These are phyloP conservation scores for Guyanaporus albipodus DNA, from an alignment of 768 basidiomycete species.

Conservation along the genomic window DNA sequence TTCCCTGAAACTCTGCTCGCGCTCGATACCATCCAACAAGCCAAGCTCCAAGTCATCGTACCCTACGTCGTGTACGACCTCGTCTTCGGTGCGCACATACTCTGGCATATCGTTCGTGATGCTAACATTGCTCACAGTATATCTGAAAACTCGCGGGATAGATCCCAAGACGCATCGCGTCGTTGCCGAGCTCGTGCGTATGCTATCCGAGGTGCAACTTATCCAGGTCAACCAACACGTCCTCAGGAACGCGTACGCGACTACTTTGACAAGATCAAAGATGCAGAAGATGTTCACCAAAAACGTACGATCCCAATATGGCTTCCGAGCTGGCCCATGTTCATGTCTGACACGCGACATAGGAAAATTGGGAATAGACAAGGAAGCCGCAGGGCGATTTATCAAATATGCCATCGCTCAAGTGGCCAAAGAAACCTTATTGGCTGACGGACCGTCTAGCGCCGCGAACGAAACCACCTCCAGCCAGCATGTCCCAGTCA, in stretches of 20 bases:
- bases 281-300: slow-evolving; percentile 63
- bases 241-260: slow-evolving; percentile 65
- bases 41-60: slow-evolving; percentile 72
- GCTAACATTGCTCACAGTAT: slow-evolving; percentile 45
- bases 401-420: slow-evolving; percentile 80
- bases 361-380: slow-evolving; percentile 59
- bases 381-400: slow-evolving; percentile 74
- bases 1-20: slow-evolving; percentile 62
- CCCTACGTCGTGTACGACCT: slow-evolving; percentile 86
- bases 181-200: slow-evolving; percentile 48
- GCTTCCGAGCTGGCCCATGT: background rate
- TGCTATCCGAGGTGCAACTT: background rate
- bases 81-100: slow-evolving; percentile 59
- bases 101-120: background rate
- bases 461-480: slow-evolving; percentile 11
- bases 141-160: slow-evolving; percentile 74
- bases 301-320: slow-evolving; percentile 28
- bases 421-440: slow-evolving; percentile 37
- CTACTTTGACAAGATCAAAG: slow-evolving; percentile 81
- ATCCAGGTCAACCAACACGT: background rate
- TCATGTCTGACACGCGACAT: background rate
- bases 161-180: slow-evolving; percentile 80
- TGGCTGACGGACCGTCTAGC: slow-evolving; percentile 33
- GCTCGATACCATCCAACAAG: slow-evolving; percentile 73
- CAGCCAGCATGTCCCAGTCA: slow-evolving; percentile 39